Conservation (phyloP, 2,329 filamentous ascomycete genomes). For the Talaromyces sp. region DNA sequence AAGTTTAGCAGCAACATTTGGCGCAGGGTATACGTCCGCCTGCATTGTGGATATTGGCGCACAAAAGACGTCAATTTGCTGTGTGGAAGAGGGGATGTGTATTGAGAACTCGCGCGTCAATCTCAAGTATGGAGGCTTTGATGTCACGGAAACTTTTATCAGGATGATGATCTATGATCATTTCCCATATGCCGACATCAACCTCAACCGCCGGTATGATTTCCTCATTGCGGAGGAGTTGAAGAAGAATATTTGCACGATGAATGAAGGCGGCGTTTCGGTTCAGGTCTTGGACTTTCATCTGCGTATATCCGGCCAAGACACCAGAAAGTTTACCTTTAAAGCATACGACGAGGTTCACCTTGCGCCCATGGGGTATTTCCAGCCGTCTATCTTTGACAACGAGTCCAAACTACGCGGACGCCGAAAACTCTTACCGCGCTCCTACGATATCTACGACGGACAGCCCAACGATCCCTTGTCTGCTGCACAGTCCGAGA, state of each 20-base stretch:
- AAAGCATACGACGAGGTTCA: slow-evolving; percentile 97
- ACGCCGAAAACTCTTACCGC: slow-evolving; percentile 74
- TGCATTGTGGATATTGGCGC: slow-evolving; percentile 96
- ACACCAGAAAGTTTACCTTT: slow-evolving; percentile 89
- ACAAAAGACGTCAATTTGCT: slow-evolving; percentile 95
- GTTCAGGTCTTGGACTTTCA: slow-evolving; percentile 89
- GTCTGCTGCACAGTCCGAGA: slow-evolving; percentile 73
- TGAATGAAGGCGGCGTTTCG: slow-evolving; percentile 83
- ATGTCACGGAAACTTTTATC: slow-evolving; percentile 90
- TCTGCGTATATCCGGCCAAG: slow-evolving; percentile 77
- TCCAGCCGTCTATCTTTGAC: slow-evolving; percentile 82
- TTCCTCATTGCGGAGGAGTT: slow-evolving; percentile 91
- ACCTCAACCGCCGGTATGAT: slow-evolving; percentile 83
- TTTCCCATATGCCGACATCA: slow-evolving; percentile 93
- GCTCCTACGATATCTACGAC: slow-evolving; percentile 92
- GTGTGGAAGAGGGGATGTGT: slow-evolving; percentile 92
- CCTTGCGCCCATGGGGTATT: slow-evolving; percentile 91
- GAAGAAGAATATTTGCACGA: slow-evolving; percentile 87
- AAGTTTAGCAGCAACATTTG: slow-evolving; percentile 89
- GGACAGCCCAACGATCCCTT: slow-evolving; percentile 85
- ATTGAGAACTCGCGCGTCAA: slow-evolving; percentile 94
- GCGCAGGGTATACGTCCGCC: slow-evolving; percentile 86
- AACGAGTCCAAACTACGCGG: slow-evolving; percentile 72
- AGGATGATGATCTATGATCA: slow-evolving; percentile 98
- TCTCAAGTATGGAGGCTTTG: slow-evolving; percentile 85